phyloP scores from a whole-genome alignment of 1,284 basidiomycete genomes.

The Sporisorium sorghi region DNA sequence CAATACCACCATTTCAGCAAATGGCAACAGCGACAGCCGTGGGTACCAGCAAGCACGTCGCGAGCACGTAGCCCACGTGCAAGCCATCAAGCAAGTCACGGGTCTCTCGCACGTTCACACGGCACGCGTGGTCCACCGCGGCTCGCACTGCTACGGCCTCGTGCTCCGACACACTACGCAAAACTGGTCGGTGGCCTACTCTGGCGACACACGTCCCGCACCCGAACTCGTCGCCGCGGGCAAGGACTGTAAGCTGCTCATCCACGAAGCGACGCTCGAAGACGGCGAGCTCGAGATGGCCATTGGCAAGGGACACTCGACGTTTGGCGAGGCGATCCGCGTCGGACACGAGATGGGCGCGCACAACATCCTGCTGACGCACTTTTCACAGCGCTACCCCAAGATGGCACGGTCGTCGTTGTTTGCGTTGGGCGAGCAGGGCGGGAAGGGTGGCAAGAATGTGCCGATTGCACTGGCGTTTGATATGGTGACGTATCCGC shows the following conservation, averaged over 20 bases:
- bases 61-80: conserved; percentile 24
- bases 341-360: conserved; percentile 82
- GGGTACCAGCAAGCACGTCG: conserved; percentile 10
- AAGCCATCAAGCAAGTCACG: conserved; percentile 23
- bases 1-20: background rate
- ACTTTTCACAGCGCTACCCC: conserved; percentile 94
- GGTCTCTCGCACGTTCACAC: conserved; percentile 46
- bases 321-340: conserved; percentile 85
- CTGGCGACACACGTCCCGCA: conserved; percentile 88
- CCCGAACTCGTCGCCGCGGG: conserved; percentile 78
- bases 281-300: conserved; percentile 78
- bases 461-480: conserved; percentile 78
- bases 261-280: conserved; percentile 92
- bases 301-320: conserved; percentile 83
- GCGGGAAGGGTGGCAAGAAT: conserved; percentile 2
- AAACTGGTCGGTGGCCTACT: conserved; percentile 72
- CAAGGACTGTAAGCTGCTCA: conserved; percentile 80
- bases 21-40: conserved; percentile 8
- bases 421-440: conserved; percentile 20
- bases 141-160: conserved; percentile 53
- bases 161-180: conserved; percentile 72
- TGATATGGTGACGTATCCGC: conserved; percentile 79
- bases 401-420: conserved; percentile 76
- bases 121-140: conserved; percentile 39
- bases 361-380: conserved; percentile 84